Base-by-base conservation (phyloP, 2,329 filamentous ascomycete genomes). In the Chalaropsis thielavioides region DNA sequence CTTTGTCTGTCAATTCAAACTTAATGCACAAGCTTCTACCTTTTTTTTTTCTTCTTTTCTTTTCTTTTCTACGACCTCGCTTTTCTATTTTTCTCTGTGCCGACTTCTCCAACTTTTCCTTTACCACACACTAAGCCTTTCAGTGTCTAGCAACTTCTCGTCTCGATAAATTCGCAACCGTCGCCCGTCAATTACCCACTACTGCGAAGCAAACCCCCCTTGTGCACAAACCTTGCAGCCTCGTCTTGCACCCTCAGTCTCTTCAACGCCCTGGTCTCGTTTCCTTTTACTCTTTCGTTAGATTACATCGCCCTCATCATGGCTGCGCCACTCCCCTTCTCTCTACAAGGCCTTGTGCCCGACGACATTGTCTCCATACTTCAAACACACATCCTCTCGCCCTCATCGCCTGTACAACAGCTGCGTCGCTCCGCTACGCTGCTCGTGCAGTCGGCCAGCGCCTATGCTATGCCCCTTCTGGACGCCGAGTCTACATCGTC, bases 311-410 rank as follows among this genome's bases (percentile, higher is more conserved):
- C 11, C 22, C 5, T 22, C 59, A 61, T 35, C 64, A 63, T 61
- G 40, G 13, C 49, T 60, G 24, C 46, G 24, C 58, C 46, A 17
- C 41, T 41, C 35, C 17, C 41, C 8, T 72, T 71, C 63, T 69
- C 76, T 62, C 72, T 79, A 68, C 73, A 74, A 54, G 71, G 74
- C 41, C 69, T 81, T 65, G 74, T 80, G 61, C 76, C 78, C 43
- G 73, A 79, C n/a, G 74, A 78, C 61, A 72, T 77, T 62, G 72
- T 76, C 68, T 73, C 75, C 63, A 72, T 76, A 64, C 72, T 81
- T 64, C 72, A 79, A 71, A 76, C 76, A 54, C 75, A 83, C 73
- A 69, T 81, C 66, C 74, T 82, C 60, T 73, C 76, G 71, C 76
- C 76, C 17, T 71, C 75, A 61, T 77, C 79, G 4, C 76, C 79